Percentiles rank a stretch among this genome's conserved stretches.
Evolutionary conservation across 257 asterid species (phyloP).

Genomic region (Capsicum baccatum): DNA sequence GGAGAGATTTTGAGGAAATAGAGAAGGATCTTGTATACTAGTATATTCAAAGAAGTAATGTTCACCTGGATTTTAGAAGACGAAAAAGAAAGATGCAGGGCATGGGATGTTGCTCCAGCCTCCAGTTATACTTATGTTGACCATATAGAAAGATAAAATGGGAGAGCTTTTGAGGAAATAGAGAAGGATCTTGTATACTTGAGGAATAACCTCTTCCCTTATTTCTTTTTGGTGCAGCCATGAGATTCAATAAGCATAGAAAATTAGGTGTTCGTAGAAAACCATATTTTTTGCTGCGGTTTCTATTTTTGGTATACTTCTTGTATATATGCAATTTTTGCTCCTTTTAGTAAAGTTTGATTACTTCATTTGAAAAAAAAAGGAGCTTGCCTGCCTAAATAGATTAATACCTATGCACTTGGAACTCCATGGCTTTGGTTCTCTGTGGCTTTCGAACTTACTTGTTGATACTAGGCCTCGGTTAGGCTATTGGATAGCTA

Average conservation of each 20-base stretch:
- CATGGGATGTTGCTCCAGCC: slow-evolving; percentile 13
- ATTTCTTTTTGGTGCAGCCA: background rate
- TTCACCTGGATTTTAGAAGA: no score
- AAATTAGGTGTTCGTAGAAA: background rate
- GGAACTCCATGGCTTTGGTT: slow-evolving; percentile 7
- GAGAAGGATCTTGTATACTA: background rate
- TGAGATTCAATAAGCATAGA: slow-evolving; percentile 8
- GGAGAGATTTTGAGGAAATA: background rate
- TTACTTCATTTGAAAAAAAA: background rate
- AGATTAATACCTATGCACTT: background rate
- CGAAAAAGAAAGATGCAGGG: background rate
- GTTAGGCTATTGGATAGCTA: slow-evolving; percentile 8
- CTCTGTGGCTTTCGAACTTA: slow-evolving; percentile 1
- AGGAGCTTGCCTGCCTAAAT: background rate
- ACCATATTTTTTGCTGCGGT: background rate
- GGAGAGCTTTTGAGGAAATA: background rate
- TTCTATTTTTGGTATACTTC: slow-evolving; percentile 4
- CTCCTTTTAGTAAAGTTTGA: background rate
- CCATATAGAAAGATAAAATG: background rate
- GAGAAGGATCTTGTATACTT: background rate
- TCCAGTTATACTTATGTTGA: slow-evolving; percentile 12
- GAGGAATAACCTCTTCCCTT: background rate
- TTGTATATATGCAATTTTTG: background rate
- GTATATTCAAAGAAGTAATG: no score
- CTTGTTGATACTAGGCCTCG: background rate